phyloP scores from a whole-genome alignment of 257 asterid genomes.

The Rehmannia glutinosa region DNA sequence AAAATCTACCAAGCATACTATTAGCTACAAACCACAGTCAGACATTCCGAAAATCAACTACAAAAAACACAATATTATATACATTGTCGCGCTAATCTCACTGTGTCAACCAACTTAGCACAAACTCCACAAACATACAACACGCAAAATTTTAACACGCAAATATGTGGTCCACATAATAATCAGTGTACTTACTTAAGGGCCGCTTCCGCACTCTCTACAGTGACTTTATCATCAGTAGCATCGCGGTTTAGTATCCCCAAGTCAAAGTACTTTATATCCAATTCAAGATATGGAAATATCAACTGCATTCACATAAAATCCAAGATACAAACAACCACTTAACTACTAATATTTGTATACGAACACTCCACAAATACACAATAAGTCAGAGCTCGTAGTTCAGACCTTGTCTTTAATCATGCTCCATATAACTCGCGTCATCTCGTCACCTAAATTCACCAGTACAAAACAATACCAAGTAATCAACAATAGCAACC shows the following conservation, averaged over 20 bases:
- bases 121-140: too few relatives aligned
- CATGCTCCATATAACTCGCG: constrained; percentile 77
- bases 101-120: too few relatives aligned
- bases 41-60: too few relatives aligned
- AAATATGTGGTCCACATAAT: not conserved
- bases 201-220: constrained; percentile 86
- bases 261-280: constrained; percentile 70
- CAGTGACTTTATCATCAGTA: constrained; percentile 63
- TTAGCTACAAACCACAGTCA: too few relatives aligned
- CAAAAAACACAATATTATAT: too few relatives aligned
- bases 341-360: not conserved
- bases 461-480: not conserved
- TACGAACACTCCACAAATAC: not conserved
- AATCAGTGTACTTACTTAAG: constrained; percentile 43
- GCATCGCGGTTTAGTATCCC: constrained; percentile 79
- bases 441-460: constrained; percentile 75
- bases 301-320: constrained; percentile 47
- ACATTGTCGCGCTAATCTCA: too few relatives aligned
- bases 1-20: too few relatives aligned
- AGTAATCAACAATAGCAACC: not conserved
- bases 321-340: not conserved
- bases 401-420: constrained; percentile 63
- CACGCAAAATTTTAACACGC: too few relatives aligned
- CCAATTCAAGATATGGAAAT: constrained; percentile 69
- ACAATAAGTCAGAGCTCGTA: not conserved